These are phyloP conservation scores for Aspergillus bombycis DNA, from an alignment of 2,329 filamentous ascomycete species.

Conservation along the genomic window DNA sequence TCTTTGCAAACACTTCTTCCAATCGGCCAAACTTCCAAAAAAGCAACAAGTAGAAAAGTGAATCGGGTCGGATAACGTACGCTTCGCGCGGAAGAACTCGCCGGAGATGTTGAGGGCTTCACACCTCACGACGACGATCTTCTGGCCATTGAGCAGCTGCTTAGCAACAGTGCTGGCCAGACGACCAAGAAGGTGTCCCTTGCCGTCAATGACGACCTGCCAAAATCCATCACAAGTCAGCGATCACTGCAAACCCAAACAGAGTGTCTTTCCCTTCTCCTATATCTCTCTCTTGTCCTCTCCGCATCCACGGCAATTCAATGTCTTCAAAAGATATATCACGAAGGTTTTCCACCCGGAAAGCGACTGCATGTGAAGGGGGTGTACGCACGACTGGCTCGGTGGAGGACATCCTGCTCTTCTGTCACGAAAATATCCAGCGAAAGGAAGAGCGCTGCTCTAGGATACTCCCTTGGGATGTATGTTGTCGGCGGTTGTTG, in stretches of 20 bases:
- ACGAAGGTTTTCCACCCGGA: slow-evolving; percentile 12
- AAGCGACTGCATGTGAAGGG: slow-evolving; percentile 18
- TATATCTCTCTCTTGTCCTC: not conserved
- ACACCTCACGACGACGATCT: slow-evolving; percentile 98
- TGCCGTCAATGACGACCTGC: slow-evolving; percentile 99
- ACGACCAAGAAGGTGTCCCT: slow-evolving; percentile 99
- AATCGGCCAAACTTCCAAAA: slow-evolving; percentile 12
- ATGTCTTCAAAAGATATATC: slow-evolving; percentile 9
- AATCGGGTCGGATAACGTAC: slow-evolving; percentile 68
- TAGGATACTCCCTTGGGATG: slow-evolving; percentile 45
- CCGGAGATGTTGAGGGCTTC: slow-evolving; percentile 99
- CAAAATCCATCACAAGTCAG: slow-evolving; percentile 48
- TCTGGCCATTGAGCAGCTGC: slow-evolving; percentile 98
- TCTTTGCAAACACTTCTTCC: slow-evolving; percentile 4
- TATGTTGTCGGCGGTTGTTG: slow-evolving; percentile 52
- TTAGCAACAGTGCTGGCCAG: slow-evolving; percentile 97
- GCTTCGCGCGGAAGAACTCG: slow-evolving; percentile 99
- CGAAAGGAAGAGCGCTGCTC: slow-evolving; percentile 45
- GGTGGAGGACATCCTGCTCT: slow-evolving; percentile 66
- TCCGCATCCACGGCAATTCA: not conserved
- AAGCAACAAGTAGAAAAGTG: slow-evolving; percentile 8
- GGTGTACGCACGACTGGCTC: slow-evolving; percentile 64
- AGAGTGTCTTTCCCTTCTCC: not conserved
- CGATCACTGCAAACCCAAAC: slow-evolving; percentile 21
- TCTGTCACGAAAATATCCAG: slow-evolving; percentile 46